Base-by-base conservation (phyloP, 805 yeast genomes). In the Suhomyces pyralidae region DNA sequence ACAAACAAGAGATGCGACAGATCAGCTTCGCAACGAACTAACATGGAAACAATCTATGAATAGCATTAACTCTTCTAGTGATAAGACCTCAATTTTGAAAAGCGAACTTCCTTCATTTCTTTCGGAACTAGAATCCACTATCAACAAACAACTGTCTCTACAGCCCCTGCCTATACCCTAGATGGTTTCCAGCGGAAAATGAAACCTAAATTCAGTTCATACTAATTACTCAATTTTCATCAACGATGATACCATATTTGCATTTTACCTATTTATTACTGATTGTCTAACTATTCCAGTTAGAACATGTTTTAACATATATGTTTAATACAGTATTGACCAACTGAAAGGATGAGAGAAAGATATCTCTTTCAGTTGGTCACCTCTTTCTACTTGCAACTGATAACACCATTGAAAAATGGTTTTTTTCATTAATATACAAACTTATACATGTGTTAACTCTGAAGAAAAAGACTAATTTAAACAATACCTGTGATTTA, bases 111-210 rank as follows among this genome's bases (percentile, higher is more conserved):
- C 48, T 19, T 28, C 56, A n/a, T 62, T 64, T 45, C 54, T 63
- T 22, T 50, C 54, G 25, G 55, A 55, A 42, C 53, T 65, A 49
- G 64, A 64, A 43, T 51, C 38, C 10, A 45, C 15, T 12, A 26
- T 45, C n/a, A 45, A 17, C 15, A 45, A 20, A 20, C 48, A 24
- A 30, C 28, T 5, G 17, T 10, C 42, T 17, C 24, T 38, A 19
- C 22, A 38, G 24, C 42, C 42, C 24, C 42, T 38, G 42, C 42
- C 42, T 17, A 17, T 38, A 38, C 20, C 20, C 42, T 38, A 38
- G 19, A 38, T 38, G n/a, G 42, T 15, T 32, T 32, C 6, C 9
- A 32, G 8, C 36, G 17, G n/a, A n/a, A 15, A n/a, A 15, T 30
- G 34, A 30, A 30, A 9, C 28, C 9, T 8, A 30, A 30, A 14